Evolutionary conservation across 441 rosid genomes (phyloP).

Genomic region (Erodium texanum): DNA sequence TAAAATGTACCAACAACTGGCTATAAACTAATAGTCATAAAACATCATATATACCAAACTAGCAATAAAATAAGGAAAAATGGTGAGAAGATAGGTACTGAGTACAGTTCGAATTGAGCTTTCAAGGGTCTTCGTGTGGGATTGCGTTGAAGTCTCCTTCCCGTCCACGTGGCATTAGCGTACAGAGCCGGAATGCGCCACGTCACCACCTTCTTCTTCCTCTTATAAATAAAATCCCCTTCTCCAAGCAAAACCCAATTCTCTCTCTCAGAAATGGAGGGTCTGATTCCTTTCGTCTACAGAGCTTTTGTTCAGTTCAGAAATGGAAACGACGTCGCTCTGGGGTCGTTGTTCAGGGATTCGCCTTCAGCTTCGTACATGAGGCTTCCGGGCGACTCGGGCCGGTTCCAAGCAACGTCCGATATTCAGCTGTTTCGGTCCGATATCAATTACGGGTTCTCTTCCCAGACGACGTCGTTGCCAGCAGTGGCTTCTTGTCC

Average conservation of each 20-base stretch:
- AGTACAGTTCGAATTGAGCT: not conserved
- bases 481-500: not conserved
- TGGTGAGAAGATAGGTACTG: not conserved
- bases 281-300: not conserved
- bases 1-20: too few species aligned
- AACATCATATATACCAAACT: not conserved
- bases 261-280: not conserved
- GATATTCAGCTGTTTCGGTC: not conserved
- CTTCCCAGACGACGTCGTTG: not conserved
- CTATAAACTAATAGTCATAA: too few species aligned
- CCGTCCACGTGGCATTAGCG: not conserved
- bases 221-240: not conserved
- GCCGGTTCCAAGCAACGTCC: not conserved
- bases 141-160: not conserved
- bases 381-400: conserved; percentile 1
- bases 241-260: not conserved
- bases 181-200: not conserved
- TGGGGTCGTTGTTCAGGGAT: not conserved
- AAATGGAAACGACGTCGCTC: not conserved
- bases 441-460: not conserved
- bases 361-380: not conserved
- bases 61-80: too few species aligned
- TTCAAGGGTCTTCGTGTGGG: not conserved
- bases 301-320: not conserved
- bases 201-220: not conserved